A percentile compares a stretch with the other conserved stretches of the same genome.
Conservation (phyloP, 2,329 filamentous ascomycete species). For the Arthroderma sp. region DNA sequence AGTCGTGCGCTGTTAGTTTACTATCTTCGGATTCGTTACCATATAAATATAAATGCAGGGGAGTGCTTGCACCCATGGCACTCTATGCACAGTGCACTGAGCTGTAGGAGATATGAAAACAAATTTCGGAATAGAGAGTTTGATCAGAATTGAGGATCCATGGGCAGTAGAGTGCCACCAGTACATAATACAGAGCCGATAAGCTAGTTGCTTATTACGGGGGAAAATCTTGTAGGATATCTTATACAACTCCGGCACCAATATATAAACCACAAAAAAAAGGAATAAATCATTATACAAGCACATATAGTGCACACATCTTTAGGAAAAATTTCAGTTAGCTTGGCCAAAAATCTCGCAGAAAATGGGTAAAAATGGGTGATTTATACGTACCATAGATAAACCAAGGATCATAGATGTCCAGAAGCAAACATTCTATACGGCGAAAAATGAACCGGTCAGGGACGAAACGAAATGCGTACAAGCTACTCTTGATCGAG, state of each 20-base stretch:
- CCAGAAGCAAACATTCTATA: slow-evolving; percentile 72
- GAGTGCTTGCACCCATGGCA: too few species aligned
- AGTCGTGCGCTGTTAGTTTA: too few species aligned
- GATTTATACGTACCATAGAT: slow-evolving; percentile 47
- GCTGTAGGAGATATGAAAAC: too few species aligned
- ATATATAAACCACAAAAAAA: not conserved
- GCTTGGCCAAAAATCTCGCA: not conserved
- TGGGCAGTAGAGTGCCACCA: not conserved
- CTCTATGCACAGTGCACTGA: too few species aligned
- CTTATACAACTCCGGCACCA: not conserved
- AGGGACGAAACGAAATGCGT: too few species aligned
- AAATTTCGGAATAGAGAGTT: not conserved
- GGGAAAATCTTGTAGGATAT: slow-evolving; percentile 9
- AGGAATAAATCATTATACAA: slow-evolving; percentile 28
- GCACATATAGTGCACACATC: slow-evolving; percentile 49
- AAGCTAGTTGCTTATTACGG: slow-evolving; percentile 35
- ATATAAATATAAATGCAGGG: too few species aligned
- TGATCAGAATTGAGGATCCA: not conserved
- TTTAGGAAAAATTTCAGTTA: slow-evolving; percentile 15
- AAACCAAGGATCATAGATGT: slow-evolving; percentile 79
- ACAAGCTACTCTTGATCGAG: too few species aligned
- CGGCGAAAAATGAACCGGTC: not conserved
- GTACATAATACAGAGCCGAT: too few species aligned
- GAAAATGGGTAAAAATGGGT: slow-evolving; percentile 4
- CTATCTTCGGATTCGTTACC: too few species aligned